These are phyloP conservation scores for Sugiyamaella floridensis DNA, from an alignment of 805 yeast species.

Conservation along the genomic window DNA sequence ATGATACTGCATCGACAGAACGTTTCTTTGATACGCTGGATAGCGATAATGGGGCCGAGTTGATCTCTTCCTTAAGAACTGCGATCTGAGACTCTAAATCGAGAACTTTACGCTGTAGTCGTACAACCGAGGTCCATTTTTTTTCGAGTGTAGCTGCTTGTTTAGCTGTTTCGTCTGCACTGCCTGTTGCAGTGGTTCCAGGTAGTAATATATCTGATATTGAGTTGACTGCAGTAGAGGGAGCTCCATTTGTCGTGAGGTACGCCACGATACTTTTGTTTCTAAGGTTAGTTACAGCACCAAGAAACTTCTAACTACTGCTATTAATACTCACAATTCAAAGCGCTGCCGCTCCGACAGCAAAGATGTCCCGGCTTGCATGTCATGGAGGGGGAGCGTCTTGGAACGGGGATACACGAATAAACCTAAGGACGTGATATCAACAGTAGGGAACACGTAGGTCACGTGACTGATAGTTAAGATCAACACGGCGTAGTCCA, in stretches of 20 bases:
- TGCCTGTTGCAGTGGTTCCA: conserved; percentile 2
- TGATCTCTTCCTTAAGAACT: conserved; percentile 37
- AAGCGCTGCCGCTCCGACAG: conserved; percentile 13
- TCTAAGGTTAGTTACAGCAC: conserved; percentile 4
- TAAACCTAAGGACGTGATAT: neutral
- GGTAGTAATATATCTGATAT: conserved; percentile 18
- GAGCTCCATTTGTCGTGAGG: conserved; percentile 6
- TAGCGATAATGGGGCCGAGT: conserved; percentile 30
- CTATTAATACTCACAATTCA: conserved; percentile 9
- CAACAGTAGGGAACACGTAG: neutral
- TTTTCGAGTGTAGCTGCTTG: conserved; percentile 45
- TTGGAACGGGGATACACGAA: neutral
- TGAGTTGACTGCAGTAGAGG: conserved; percentile 2
- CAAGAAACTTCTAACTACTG: neutral
- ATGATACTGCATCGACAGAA: conserved; percentile 33
- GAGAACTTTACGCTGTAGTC: conserved; percentile 64
- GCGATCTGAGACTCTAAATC: conserved; percentile 58
- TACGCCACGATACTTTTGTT: conserved; percentile 16
- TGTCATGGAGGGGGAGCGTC: neutral
- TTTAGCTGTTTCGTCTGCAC: conserved; percentile 11
- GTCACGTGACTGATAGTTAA: too few relatives aligned
- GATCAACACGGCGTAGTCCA: too few relatives aligned
- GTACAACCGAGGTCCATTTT: conserved; percentile 81
- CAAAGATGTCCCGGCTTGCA: conserved; percentile 5
- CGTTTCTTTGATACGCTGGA: conserved; percentile 12